phyloP scores from a whole-genome alignment of 2,329 filamentous ascomycete genomes.

The Aspergillus fructus region DNA sequence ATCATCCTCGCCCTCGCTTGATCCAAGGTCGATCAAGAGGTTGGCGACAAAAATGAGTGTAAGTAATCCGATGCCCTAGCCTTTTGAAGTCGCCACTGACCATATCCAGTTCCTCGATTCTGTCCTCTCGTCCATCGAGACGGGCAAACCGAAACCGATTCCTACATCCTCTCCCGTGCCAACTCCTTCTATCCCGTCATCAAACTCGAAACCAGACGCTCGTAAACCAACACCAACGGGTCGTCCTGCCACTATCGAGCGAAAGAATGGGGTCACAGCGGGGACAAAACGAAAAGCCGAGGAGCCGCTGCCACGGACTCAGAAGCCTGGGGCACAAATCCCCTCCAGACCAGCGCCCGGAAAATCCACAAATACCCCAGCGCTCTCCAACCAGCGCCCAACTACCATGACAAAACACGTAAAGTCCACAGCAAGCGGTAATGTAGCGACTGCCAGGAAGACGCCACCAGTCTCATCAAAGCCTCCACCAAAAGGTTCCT shows the following conservation, averaged over 20 bases:
- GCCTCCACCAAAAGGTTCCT: conserved; percentile 58
- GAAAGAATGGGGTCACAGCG: conserved; percentile 17
- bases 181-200: conserved; percentile 24
- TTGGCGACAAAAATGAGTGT: conserved; percentile 39
- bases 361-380: conserved; percentile 18
- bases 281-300: conserved; percentile 47
- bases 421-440: conserved; percentile 23
- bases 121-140: conserved; percentile 51
- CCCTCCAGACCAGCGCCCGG: conserved; percentile 17
- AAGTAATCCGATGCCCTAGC: conserved; percentile 12
- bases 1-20: conserved; percentile 9
- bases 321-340: conserved; percentile 25
- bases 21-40: neutral
- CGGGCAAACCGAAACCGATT: conserved; percentile 35
- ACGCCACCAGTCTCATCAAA: conserved; percentile 31
- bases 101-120: conserved; percentile 49
- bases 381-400: conserved; percentile 20
- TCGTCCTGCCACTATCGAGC: conserved; percentile 18
- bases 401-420: conserved; percentile 16
- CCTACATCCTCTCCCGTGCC: conserved; percentile 24
- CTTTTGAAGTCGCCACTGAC: conserved; percentile 21
- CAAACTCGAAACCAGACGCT: conserved; percentile 22
- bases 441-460: conserved; percentile 19
- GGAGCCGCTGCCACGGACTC: conserved; percentile 33
- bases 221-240: conserved; percentile 20